phyloP scores from a whole-genome alignment of 345 rosid genomes.

The Eucalyptus brandiana region DNA sequence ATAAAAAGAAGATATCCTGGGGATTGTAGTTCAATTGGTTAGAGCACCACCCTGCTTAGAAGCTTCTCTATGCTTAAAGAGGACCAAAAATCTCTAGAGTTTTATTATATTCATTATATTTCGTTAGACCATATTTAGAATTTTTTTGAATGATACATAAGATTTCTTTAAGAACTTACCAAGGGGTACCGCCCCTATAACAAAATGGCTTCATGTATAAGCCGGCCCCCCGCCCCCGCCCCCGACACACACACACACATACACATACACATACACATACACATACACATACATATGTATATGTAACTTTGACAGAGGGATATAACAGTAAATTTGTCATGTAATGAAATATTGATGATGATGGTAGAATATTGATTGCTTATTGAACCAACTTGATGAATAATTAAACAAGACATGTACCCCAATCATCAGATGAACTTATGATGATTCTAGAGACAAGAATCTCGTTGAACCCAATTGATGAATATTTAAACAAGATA shows the following conservation, averaged over 20 bases:
- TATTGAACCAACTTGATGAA: neutral
- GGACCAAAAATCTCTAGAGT: neutral
- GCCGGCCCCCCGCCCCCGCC: fast-evolving
- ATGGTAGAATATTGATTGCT: neutral
- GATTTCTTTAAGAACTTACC: neutral
- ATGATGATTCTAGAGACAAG: neutral
- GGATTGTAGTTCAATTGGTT: too few species aligned
- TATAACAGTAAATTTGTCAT: neutral
- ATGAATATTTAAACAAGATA: neutral
- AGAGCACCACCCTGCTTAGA: neutral
- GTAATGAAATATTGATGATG: neutral
- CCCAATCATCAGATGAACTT: neutral
- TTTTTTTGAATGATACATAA: neutral
- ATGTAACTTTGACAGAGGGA: neutral
- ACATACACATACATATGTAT: neutral
- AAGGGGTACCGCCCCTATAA: neutral
- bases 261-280: too few species aligned
- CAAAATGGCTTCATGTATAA: neutral
- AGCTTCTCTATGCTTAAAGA: neutral
- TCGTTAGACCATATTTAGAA: neutral
- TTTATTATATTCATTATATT: neutral
- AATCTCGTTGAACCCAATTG: neutral
- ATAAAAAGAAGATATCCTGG: too few species aligned
- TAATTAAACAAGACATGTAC: neutral
- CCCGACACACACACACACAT: too few species aligned